Conservation (phyloP, 805 yeast genomes). For the Hyphopichia homilentoma region DNA sequence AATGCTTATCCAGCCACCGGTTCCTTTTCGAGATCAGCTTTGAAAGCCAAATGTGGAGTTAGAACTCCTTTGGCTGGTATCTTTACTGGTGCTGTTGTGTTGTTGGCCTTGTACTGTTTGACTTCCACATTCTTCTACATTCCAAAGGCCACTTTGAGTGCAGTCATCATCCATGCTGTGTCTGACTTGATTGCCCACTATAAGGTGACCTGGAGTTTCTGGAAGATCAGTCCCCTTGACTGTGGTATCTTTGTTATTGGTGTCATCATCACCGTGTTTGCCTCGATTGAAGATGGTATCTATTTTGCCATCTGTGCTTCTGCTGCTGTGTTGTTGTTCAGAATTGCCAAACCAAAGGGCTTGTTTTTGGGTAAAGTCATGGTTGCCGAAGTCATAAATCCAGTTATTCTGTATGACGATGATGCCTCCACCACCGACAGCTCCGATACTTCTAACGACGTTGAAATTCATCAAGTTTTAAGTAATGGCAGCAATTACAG, state of each 20-base stretch:
- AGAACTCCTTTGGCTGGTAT: conserved; percentile 92
- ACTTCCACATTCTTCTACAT: conserved; percentile 83
- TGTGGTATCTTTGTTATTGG: conserved; percentile 68
- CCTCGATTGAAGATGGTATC: conserved; percentile 82
- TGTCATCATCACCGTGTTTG: conserved; percentile 69
- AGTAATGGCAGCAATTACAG: conserved; percentile 24
- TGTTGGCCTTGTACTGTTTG: conserved; percentile 79
- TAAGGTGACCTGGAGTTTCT: conserved; percentile 62
- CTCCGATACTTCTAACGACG: conserved; percentile 20
- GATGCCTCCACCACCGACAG: conserved; percentile 5
- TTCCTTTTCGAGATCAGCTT: conserved; percentile 90
- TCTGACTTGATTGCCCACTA: conserved; percentile 76
- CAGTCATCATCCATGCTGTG: conserved; percentile 91
- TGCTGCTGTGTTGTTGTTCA: conserved; percentile 65
- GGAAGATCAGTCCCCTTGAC: conserved; percentile 73
- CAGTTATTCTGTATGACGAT: conserved; percentile 35
- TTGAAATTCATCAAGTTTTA: conserved; percentile 43
- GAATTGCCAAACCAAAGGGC: conserved; percentile 78
- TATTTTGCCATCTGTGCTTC: conserved; percentile 89
- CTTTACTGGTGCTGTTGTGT: conserved; percentile 83
- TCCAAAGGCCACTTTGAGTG: conserved; percentile 84
- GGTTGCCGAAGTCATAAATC: conserved; percentile 68
- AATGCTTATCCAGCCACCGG: conserved; percentile 95
- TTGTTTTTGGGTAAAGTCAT: conserved; percentile 75
- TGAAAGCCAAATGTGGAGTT: conserved; percentile 93